Percentiles rank a stretch among this genome's conserved stretches.
phyloP scores from a whole-genome alignment of 202 grass and related monocot genomes.

The Zoysia matrella region DNA sequence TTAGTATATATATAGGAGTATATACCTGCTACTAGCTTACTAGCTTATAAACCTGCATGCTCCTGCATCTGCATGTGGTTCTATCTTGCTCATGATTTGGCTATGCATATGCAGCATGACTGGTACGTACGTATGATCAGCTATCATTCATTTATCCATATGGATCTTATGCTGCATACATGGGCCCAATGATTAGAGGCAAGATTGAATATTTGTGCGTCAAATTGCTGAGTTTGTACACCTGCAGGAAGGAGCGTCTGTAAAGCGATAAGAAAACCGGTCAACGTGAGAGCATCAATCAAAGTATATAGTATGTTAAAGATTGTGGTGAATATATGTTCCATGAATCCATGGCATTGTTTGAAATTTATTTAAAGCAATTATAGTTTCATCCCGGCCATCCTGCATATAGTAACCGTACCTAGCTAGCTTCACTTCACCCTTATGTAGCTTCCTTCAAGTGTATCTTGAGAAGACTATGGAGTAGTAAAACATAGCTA shows the following conservation, averaged over 20 bases:
- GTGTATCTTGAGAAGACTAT: too few relatives aligned
- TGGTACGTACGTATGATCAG: neutral
- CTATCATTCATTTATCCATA: slow-evolving; percentile 31
- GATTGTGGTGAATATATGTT: neutral
- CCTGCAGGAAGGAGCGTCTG: neutral
- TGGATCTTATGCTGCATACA: slow-evolving; percentile 45
- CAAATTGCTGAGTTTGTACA: neutral
- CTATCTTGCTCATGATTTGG: neutral
- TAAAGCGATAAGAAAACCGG: slow-evolving; percentile 24
- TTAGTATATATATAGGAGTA: too few relatives aligned
- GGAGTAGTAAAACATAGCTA: too few relatives aligned
- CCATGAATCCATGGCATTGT: neutral
- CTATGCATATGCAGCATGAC: neutral
- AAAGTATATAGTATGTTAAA: too few relatives aligned
- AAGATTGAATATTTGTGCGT: neutral
- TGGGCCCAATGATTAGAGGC: slow-evolving; percentile 41
- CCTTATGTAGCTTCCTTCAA: too few relatives aligned
- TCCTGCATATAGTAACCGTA: too few relatives aligned
- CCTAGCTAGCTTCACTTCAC: too few relatives aligned
- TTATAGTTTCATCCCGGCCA: too few relatives aligned
- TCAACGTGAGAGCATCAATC: slow-evolving; percentile 12
- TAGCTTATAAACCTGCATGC: too few relatives aligned
- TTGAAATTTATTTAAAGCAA: too few relatives aligned
- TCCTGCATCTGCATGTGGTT: neutral
- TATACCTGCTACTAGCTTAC: too few relatives aligned